These are phyloP conservation scores for Zangia roseola DNA, from an alignment of 768 basidiomycete genomes.

Conservation along the genomic window DNA sequence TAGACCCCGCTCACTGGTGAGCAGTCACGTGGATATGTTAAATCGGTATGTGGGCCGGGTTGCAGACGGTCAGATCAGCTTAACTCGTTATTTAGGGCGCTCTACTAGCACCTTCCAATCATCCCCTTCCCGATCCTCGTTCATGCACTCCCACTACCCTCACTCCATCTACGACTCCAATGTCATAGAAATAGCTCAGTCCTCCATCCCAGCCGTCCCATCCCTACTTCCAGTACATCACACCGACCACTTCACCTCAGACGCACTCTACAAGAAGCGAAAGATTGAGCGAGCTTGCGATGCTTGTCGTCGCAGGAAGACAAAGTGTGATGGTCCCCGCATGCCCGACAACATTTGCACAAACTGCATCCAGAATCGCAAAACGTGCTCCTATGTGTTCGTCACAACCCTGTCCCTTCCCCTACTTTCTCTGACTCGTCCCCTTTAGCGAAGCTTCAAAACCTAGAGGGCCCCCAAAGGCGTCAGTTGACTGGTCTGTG, in stretches of 20 bases:
- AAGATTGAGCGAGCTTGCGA: conserved; percentile 60
- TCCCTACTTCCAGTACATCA: conserved; percentile 16
- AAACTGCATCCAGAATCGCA: conserved; percentile 52
- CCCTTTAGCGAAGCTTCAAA: conserved; percentile 55
- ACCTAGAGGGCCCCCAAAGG: conserved; percentile 67
- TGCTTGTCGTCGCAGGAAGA: conserved; percentile 56
- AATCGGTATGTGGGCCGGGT: conserved; percentile 4
- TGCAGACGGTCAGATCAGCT: not conserved
- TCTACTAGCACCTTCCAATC: conserved; percentile 4
- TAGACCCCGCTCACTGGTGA: not conserved
- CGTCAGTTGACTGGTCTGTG: conserved; percentile 39
- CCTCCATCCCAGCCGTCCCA: not conserved
- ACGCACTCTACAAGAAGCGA: conserved; percentile 37
- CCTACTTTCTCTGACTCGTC: conserved; percentile 1
- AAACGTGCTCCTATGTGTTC: conserved; percentile 60
- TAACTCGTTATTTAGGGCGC: conserved; percentile 21
- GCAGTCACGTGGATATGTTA: conserved; percentile 6
- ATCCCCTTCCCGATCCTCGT: not conserved
- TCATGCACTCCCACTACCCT: conserved; percentile 23
- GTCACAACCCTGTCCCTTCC: conserved; percentile 20
- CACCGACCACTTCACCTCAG: conserved; percentile 1
- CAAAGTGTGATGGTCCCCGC: conserved; percentile 58
- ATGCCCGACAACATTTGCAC: conserved; percentile 52
- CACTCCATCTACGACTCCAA: conserved; percentile 17
- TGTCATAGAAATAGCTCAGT: conserved; percentile 29